Conservation (phyloP, 1,284 basidiomycete species). For the Coniophora puteana region DNA sequence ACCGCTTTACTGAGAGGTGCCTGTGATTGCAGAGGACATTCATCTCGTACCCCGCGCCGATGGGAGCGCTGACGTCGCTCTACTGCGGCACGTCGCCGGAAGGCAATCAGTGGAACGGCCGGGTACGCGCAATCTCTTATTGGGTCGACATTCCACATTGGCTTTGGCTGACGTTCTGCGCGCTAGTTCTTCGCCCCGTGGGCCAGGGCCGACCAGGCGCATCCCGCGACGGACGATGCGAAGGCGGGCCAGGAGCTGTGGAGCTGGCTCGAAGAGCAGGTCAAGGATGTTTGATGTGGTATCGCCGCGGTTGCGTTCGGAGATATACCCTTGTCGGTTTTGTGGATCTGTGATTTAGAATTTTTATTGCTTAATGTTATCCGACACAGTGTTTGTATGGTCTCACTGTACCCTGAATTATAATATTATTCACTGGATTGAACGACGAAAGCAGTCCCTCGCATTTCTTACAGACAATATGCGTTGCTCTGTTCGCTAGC, state of each 20-base stretch:
- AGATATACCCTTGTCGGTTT: no score
- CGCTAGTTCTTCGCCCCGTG: conserved; percentile 43
- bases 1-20: background rate
- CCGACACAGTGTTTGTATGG: no score
- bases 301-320: no score
- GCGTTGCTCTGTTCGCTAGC: no score
- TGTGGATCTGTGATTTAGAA: no score
- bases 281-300: conserved; percentile 18
- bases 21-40: conserved; percentile 7
- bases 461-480: no score
- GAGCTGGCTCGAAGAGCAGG: conserved; percentile 42
- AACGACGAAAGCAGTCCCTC: no score
- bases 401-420: no score
- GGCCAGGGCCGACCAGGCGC: conserved; percentile 32
- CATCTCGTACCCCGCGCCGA: conserved; percentile 19
- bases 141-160: background rate
- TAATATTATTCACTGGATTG: no score
- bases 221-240: conserved; percentile 28
- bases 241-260: conserved; percentile 35
- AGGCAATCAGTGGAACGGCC: conserved; percentile 28
- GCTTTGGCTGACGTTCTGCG: background rate
- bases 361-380: no score
- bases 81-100: conserved; percentile 40
- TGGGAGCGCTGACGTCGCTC: conserved; percentile 38
- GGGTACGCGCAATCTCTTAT: conserved; percentile 16